phyloP scores from a whole-genome alignment of 2,329 filamentous ascomycete genomes.

The Alternaria gaisen region DNA sequence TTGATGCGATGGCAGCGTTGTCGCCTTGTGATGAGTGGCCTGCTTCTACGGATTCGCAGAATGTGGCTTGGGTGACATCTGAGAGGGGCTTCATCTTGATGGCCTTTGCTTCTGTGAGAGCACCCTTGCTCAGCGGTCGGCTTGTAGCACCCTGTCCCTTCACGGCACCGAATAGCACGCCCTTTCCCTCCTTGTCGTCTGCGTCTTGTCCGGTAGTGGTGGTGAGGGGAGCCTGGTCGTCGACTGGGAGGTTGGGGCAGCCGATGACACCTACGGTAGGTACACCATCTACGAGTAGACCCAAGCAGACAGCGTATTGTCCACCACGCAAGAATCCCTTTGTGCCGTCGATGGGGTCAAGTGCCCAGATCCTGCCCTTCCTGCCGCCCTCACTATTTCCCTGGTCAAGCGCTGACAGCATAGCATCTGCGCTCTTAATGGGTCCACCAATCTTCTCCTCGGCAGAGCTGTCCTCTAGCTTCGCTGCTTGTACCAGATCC shows the following conservation, averaged over 20 bases:
- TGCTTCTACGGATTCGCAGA: slow-evolving; percentile 96
- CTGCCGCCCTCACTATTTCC: slow-evolving; percentile 74
- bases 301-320: slow-evolving; percentile 96
- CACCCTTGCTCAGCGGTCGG: slow-evolving; percentile 70
- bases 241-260: slow-evolving; percentile 92
- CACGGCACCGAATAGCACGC: slow-evolving; percentile 88
- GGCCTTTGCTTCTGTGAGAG: slow-evolving; percentile 63
- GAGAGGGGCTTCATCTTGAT: slow-evolving; percentile 83
- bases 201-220: slow-evolving; percentile 78
- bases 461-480: slow-evolving; percentile 71
- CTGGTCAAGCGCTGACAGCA: slow-evolving; percentile 67
- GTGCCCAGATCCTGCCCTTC: slow-evolving; percentile 87
- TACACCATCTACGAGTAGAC: slow-evolving; percentile 88
- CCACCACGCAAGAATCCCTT: slow-evolving; percentile 96
- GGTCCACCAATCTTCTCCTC: slow-evolving; percentile 75
- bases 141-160: slow-evolving; percentile 81
- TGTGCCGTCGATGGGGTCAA: slow-evolving; percentile 97
- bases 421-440: slow-evolving; percentile 70
- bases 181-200: slow-evolving; percentile 76
- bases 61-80: slow-evolving; percentile 81
- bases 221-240: slow-evolving; percentile 76
- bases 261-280: slow-evolving; percentile 94
- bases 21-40: slow-evolving; percentile 90
- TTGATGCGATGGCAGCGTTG: slow-evolving; percentile 82
- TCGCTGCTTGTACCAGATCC: slow-evolving; percentile 78